Conservation (phyloP, 2,329 filamentous ascomycete genomes). For the Rutstroemia sp. region DNA sequence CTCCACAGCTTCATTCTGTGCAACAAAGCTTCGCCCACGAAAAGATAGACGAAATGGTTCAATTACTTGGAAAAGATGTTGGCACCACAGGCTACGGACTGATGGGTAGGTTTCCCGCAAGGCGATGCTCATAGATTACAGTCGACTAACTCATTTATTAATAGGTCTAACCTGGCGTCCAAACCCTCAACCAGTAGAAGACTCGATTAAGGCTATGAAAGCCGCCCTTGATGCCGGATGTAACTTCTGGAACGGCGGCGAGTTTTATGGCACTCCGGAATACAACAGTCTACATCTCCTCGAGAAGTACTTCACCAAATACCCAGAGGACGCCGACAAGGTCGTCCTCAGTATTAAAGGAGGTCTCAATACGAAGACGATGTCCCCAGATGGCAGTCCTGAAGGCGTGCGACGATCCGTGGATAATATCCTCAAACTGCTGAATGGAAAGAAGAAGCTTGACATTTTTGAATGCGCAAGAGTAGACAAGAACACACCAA, state of each 20-base stretch:
- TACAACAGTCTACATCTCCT: slow-evolving; percentile 53
- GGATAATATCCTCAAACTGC: slow-evolving; percentile 45
- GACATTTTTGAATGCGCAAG: slow-evolving; percentile 46
- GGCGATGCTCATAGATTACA: not conserved
- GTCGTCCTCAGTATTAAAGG: slow-evolving; percentile 59
- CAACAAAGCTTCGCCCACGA: not conserved
- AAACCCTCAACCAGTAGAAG: slow-evolving; percentile 34
- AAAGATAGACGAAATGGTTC: slow-evolving; percentile 16
- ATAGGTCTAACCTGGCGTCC: slow-evolving; percentile 30
- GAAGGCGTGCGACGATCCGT: slow-evolving; percentile 49
- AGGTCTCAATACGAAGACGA: slow-evolving; percentile 32
- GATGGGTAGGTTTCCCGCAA: slow-evolving; percentile 12
- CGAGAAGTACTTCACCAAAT: slow-evolving; percentile 53
- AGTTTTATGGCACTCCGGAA: slow-evolving; percentile 55
- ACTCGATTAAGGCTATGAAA: slow-evolving; percentile 48
- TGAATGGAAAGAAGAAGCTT: slow-evolving; percentile 42
- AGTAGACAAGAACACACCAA: slow-evolving; percentile 37
- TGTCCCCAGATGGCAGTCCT: slow-evolving; percentile 43
- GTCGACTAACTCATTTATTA: not conserved
- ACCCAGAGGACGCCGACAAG: slow-evolving; percentile 56
- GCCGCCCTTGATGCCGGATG: slow-evolving; percentile 39
- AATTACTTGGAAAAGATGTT: slow-evolving; percentile 23
- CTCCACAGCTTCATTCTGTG: not conserved
- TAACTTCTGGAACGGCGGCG: slow-evolving; percentile 54
- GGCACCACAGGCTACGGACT: slow-evolving; percentile 24